phyloP scores from a whole-genome alignment of 2,329 filamentous ascomycete genomes.

The Cyphellophora europaea region DNA sequence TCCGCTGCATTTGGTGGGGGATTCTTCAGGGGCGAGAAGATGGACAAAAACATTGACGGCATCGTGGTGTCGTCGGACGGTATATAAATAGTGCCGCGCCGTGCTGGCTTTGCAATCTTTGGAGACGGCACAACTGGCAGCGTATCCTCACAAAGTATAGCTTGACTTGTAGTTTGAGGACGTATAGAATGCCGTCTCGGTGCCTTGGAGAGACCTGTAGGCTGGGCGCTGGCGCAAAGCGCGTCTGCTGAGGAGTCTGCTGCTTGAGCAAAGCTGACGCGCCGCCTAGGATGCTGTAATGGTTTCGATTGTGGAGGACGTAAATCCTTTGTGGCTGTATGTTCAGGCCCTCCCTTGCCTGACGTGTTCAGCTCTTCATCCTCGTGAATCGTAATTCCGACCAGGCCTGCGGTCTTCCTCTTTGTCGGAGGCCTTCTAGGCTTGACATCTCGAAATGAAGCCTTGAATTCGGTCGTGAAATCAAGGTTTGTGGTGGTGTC shows the following conservation, averaged over 20 bases:
- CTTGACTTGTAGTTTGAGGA: neutral
- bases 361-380: conserved; percentile 16
- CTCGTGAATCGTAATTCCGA: conserved; percentile 30
- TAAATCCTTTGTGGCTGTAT: conserved; percentile 7
- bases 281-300: conserved; percentile 29
- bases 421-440: conserved; percentile 22
- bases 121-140: conserved; percentile 2
- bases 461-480: conserved; percentile 30
- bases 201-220: conserved; percentile 5
- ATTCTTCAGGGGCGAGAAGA: conserved; percentile 32
- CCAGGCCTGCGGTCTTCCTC: conserved; percentile 18
- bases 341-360: conserved; percentile 9
- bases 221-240: conserved; percentile 2
- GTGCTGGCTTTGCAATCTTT: conserved; percentile 17
- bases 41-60: conserved; percentile 33
- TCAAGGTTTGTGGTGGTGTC: conserved; percentile 31
- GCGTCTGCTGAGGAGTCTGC: neutral
- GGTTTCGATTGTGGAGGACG: conserved; percentile 27
- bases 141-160: neutral
- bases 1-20: conserved; percentile 2
- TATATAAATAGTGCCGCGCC: conserved; percentile 32
- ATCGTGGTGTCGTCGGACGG: conserved; percentile 32
- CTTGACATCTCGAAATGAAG: conserved; percentile 16
- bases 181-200: conserved; percentile 4
- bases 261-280: conserved; percentile 17